Evolutionary conservation across 306 rosid species (phyloP).

Genomic region (Pyrus pyrifolia): DNA sequence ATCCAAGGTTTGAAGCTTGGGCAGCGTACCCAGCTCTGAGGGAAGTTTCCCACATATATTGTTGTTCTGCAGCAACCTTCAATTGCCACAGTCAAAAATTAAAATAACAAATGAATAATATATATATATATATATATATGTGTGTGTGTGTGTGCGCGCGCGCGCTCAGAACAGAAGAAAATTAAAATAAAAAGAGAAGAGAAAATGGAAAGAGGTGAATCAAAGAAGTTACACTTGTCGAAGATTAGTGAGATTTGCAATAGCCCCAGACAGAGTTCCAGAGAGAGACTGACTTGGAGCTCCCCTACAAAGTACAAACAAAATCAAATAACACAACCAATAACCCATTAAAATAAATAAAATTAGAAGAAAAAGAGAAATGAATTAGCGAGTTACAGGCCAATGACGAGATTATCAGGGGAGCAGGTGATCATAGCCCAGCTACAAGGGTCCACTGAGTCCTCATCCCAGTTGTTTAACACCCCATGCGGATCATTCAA

Average conservation of each 20-base stretch:
- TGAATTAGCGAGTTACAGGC: constrained; percentile 50
- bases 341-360: neutral
- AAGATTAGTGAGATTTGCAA: constrained; percentile 78
- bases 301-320: constrained; percentile 42
- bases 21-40: constrained; percentile 56
- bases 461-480: constrained; percentile 77
- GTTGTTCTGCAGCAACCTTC: constrained; percentile 81
- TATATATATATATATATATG: no score
- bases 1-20: constrained; percentile 79
- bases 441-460: constrained; percentile 94
- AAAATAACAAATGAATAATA: neutral
- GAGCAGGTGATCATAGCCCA: constrained; percentile 96
- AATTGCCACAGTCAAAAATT: neutral
- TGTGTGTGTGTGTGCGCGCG: no score
- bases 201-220: neutral
- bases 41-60: constrained; percentile 82
- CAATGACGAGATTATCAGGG: constrained; percentile 57
- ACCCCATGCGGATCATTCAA: constrained; percentile 78
- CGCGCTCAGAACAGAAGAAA: no score
- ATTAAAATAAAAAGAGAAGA: neutral
- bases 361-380: neutral
- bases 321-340: constrained; percentile 1
- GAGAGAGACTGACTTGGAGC: constrained; percentile 94
- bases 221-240: constrained; percentile 59
- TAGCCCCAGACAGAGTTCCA: constrained; percentile 62